These are phyloP conservation scores for Cochlearia excelsa DNA, from an alignment of 345 rosid genomes.

Conservation along the genomic window DNA sequence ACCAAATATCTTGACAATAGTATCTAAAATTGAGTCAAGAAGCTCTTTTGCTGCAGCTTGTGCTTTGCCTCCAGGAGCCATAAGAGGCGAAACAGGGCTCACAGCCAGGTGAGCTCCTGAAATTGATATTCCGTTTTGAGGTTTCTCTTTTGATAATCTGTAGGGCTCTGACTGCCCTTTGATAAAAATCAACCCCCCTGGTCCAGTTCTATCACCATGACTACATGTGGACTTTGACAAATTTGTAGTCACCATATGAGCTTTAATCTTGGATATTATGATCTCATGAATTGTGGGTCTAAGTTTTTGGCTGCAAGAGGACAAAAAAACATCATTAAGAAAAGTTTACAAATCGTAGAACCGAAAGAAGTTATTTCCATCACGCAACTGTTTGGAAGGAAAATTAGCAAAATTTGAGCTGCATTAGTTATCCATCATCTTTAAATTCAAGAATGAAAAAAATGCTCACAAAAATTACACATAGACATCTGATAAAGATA, in stretches of 20 bases:
- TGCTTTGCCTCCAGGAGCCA: slow-evolving; percentile 97
- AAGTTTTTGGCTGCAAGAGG: slow-evolving; percentile 74
- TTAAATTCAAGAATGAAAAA: slow-evolving; percentile 15
- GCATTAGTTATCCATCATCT: slow-evolving; percentile 13
- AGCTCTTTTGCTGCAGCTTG: slow-evolving; percentile 87
- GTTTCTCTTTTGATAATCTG: slow-evolving; percentile 65
- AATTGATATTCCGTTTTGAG: slow-evolving; percentile 67
- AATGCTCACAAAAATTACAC: slow-evolving; percentile 8
- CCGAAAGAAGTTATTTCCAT: slow-evolving; percentile 2
- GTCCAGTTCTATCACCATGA: slow-evolving; percentile 48
- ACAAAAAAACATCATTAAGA: slow-evolving; percentile 30
- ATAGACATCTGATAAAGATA: slow-evolving; percentile 17
- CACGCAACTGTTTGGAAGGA: slow-evolving; percentile 9
- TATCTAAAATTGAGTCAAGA: slow-evolving; percentile 84
- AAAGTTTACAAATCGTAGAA: background rate
- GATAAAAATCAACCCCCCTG: slow-evolving; percentile 46
- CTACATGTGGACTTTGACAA: slow-evolving; percentile 57
- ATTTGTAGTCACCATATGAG: slow-evolving; percentile 54
- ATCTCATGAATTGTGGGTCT: slow-evolving; percentile 95
- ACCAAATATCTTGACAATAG: slow-evolving; percentile 86
- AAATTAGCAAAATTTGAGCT: slow-evolving; percentile 24
- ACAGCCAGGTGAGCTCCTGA: slow-evolving; percentile 72
- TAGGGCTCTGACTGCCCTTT: slow-evolving; percentile 70
- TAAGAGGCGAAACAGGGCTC: slow-evolving; percentile 91
- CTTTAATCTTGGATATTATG: slow-evolving; percentile 81